Evolutionary conservation across 202 grass and related monocot genomes (phyloP).

Genomic region (Alloteropsis angusta): DNA sequence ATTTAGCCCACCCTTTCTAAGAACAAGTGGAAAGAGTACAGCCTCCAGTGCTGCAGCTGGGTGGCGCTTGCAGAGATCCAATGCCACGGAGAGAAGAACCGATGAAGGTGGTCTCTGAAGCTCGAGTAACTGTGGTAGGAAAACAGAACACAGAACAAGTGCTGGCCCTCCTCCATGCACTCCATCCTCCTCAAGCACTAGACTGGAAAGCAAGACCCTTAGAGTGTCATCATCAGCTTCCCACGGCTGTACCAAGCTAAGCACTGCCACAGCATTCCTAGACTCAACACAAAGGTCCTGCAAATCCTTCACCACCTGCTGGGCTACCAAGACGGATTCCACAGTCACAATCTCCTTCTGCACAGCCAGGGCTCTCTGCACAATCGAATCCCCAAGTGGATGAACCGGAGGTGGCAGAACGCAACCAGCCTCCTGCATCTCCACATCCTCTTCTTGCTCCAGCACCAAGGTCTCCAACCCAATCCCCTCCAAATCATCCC

Average conservation of each 20-base stretch:
- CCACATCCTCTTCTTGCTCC: not conserved
- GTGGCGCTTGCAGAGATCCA: conserved; percentile 59
- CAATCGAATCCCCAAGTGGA: conserved; percentile 12
- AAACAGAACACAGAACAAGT: conserved; percentile 62
- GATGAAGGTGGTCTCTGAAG: conserved; percentile 57
- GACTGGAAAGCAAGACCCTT: conserved; percentile 44
- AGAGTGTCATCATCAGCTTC: conserved; percentile 48
- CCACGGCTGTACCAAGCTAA: conserved; percentile 68
- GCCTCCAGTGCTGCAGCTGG: conserved; percentile 53
- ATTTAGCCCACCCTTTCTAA: conserved; percentile 56
- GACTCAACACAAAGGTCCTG: conserved; percentile 48
- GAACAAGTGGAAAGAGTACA: conserved; percentile 55
- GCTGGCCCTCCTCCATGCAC: conserved; percentile 12
- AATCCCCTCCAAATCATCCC: not conserved
- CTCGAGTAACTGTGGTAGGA: conserved; percentile 53
- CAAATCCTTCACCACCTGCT: conserved; percentile 38
- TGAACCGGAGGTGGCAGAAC: not conserved
- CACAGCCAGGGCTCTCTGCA: conserved; percentile 23
- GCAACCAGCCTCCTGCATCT: not conserved
- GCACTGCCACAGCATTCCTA: conserved; percentile 34
- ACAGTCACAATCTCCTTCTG: conserved; percentile 27
- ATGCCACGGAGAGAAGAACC: conserved; percentile 40
- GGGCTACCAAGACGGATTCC: conserved; percentile 37
- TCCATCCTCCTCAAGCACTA: conserved; percentile 33
- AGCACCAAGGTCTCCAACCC: conserved; percentile 12